These are phyloP conservation scores for Cyberlindnera euphorbiae DNA, from an alignment of 805 yeast species.

Conservation along the genomic window DNA sequence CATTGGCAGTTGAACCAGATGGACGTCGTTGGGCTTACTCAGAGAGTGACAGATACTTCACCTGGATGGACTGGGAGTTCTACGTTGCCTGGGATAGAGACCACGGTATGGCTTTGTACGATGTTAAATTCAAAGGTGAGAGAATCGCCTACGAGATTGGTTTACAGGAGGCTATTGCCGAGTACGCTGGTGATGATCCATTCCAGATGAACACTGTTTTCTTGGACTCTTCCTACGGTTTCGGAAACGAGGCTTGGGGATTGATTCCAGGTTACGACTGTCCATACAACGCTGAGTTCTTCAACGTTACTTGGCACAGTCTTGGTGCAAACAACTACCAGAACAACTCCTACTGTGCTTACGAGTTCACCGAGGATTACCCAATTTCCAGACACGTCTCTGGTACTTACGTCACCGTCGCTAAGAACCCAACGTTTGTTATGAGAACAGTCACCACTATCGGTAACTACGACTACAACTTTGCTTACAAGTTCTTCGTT, in stretches of 20 bases:
- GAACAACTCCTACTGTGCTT: conserved; percentile 27
- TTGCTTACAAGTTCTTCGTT: conserved; percentile 21
- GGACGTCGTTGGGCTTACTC: conserved; percentile 27
- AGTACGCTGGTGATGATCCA: conserved; percentile 29
- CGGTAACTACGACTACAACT: conserved; percentile 26
- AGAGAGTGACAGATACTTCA: conserved; percentile 26
- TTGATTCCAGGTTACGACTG: conserved; percentile 28
- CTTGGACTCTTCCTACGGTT: conserved; percentile 26
- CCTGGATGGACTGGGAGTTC: conserved; percentile 30
- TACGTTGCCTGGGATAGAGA: conserved; percentile 26
- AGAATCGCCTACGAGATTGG: conserved; percentile 27
- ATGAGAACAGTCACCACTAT: conserved; percentile 24
- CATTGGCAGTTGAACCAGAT: conserved; percentile 23
- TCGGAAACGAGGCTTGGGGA: conserved; percentile 28
- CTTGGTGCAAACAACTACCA: conserved; percentile 22
- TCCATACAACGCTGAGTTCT: conserved; percentile 27
- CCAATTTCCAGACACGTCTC: conserved; percentile 23
- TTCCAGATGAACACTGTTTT: conserved; percentile 25
- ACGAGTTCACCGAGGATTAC: conserved; percentile 22
- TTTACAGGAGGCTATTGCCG: conserved; percentile 29
- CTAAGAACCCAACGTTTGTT: conserved; percentile 24
- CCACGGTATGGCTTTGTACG: conserved; percentile 23
- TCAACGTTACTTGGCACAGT: conserved; percentile 26
- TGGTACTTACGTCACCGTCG: conserved; percentile 15
- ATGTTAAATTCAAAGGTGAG: conserved; percentile 28